Evolutionary conservation across 345 rosid species (phyloP).

Genomic region (Brassica juncea): DNA sequence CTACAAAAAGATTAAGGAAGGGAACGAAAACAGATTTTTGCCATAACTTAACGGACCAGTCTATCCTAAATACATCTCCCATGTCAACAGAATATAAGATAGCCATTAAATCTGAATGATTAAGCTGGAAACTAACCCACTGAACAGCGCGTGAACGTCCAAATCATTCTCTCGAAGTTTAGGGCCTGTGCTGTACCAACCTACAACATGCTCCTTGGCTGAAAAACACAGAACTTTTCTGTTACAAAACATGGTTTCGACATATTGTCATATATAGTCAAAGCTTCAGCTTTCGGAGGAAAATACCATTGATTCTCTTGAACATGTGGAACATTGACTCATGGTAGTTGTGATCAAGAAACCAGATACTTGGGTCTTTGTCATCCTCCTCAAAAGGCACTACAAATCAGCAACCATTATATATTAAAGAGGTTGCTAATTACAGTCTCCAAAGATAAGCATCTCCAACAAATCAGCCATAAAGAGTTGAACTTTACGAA

Average conservation of each 20-base stretch:
- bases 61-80: no score
- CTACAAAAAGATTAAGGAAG: background rate
- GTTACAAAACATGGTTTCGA: background rate
- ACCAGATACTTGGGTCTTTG: slow-evolving; percentile 81
- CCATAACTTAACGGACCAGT: no score
- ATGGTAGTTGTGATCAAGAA: slow-evolving; percentile 89
- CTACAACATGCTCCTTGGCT: slow-evolving; percentile 98
- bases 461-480: background rate
- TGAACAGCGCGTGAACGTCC: slow-evolving; percentile 70
- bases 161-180: slow-evolving; percentile 85
- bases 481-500: background rate
- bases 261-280: background rate
- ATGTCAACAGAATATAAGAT: background rate
- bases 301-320: slow-evolving; percentile 89
- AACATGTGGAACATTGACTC: slow-evolving; percentile 93
- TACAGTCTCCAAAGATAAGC: background rate
- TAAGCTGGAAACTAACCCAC: slow-evolving; percentile 48
- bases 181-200: slow-evolving; percentile 96
- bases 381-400: slow-evolving; percentile 95
- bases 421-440: background rate
- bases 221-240: slow-evolving; percentile 28
- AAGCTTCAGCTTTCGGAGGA: background rate
- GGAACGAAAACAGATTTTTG: background rate
- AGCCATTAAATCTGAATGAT: background rate
- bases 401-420: slow-evolving; percentile 37